Conservation (phyloP, 116 monocot species). For the Posidonia oceanica region DNA sequence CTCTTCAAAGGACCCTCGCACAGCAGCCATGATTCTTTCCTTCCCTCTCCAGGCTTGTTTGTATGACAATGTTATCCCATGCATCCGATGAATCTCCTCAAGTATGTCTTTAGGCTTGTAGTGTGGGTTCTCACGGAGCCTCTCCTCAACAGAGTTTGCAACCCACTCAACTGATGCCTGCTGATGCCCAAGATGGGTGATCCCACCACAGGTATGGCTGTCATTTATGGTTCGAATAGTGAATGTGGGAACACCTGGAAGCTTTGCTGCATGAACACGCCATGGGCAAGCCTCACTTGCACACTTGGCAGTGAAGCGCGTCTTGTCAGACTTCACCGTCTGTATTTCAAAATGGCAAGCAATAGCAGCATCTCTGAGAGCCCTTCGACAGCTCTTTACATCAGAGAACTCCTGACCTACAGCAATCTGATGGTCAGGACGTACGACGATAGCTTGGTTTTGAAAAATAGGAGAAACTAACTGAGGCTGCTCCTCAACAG, state of each 20-base stretch:
- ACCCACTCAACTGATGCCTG: conserved; percentile 99
- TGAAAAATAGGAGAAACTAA: conserved; percentile 45
- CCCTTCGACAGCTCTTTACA: conserved; percentile 87
- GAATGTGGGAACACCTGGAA: conserved; percentile 93
- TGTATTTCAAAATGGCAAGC: conserved; percentile 94
- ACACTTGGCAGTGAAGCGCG: conserved; percentile 87
- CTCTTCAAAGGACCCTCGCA: conserved; percentile 96
- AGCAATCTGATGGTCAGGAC: conserved; percentile 38
- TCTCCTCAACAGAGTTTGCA: conserved; percentile 82
- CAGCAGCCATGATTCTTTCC: conserved; percentile 94
- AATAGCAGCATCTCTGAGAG: conserved; percentile 73
- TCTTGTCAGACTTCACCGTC: conserved; percentile 94
- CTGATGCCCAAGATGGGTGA: conserved; percentile 89
- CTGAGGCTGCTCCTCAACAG: conserved; percentile 22
- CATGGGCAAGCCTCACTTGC: conserved; percentile 79
- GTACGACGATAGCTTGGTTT: conserved; percentile 26
- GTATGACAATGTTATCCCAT: conserved; percentile 95
- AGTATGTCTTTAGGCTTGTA: conserved; percentile 97
- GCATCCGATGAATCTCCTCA: conserved; percentile 88
- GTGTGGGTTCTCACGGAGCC: conserved; percentile 88
- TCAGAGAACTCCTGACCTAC: conserved; percentile 90
- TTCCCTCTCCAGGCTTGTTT: conserved; percentile 99
- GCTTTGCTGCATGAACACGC: conserved; percentile 94
- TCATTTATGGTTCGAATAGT: conserved; percentile 91
- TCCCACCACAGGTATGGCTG: conserved; percentile 60